A percentile compares a stretch with the other conserved stretches of the same genome.
Conservation (phyloP, 805 yeast genomes). For the Suhomyces faveliae region DNA sequence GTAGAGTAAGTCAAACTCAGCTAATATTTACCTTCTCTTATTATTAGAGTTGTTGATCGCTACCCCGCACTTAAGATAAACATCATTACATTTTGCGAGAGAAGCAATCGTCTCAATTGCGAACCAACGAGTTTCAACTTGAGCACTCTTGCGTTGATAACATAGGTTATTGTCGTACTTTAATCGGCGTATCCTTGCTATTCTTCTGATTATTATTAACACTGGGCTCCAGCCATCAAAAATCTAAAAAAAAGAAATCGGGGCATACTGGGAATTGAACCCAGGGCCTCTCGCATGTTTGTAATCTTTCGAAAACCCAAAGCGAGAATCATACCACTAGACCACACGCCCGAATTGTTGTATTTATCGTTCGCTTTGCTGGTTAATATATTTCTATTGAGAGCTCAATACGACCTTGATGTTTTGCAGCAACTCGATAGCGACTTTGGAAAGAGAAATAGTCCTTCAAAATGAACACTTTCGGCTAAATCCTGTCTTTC, state of each 20-base stretch:
- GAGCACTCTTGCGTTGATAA: background rate
- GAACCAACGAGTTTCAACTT: background rate
- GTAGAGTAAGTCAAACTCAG: background rate
- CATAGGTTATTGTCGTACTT: too few species aligned
- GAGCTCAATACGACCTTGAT: too few species aligned
- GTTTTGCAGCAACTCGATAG: too few species aligned
- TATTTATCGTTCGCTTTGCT: too few species aligned
- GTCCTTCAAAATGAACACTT: too few species aligned
- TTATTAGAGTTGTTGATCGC: background rate
- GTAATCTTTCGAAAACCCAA: constrained; percentile 20
- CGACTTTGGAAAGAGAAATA: too few species aligned
- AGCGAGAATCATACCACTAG: constrained; percentile 37
- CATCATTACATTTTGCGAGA: background rate
- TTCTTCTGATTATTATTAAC: too few species aligned
- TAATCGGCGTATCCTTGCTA: too few species aligned
- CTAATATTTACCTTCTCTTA: background rate
- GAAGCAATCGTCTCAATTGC: background rate
- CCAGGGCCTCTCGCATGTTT: constrained; percentile 9
- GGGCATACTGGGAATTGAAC: constrained; percentile 9
- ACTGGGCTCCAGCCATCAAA: too few species aligned
- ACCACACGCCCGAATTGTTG: constrained; percentile 25
- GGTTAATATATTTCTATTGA: too few species aligned
- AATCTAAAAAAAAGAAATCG: background rate
- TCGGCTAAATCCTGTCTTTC: too few species aligned
- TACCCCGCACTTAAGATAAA: constrained; percentile 2